Percentiles rank a stretch among this genome's conserved stretches.
These are phyloP conservation scores for Aspergillus hiratsukae DNA, from an alignment of 2,329 filamentous ascomycete species.

Conservation along the genomic window DNA sequence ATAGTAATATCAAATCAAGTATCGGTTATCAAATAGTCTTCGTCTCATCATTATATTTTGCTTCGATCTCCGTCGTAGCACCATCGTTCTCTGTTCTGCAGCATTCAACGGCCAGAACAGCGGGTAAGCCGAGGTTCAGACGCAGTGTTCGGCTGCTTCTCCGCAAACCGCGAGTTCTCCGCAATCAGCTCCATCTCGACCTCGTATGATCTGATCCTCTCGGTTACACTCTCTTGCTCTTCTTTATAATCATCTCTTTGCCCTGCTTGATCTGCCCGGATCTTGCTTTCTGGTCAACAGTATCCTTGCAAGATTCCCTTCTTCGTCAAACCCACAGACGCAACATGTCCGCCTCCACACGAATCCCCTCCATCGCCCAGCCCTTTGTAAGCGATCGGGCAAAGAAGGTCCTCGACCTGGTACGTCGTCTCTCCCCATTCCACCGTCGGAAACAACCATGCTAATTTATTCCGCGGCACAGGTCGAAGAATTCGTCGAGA, in stretches of 20 bases:
- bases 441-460: neutral
- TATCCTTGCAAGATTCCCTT: neutral
- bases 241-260: constrained; percentile 3
- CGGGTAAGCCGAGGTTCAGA: constrained; percentile 25
- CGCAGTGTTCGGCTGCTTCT: constrained; percentile 23
- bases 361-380: constrained; percentile 55
- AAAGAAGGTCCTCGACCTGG: constrained; percentile 74
- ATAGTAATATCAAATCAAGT: neutral
- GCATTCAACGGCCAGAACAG: neutral
- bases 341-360: constrained; percentile 48
- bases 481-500: constrained; percentile 95
- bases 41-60: neutral
- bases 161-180: constrained; percentile 23
- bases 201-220: constrained; percentile 4
- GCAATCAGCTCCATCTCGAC: constrained; percentile 10
- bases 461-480: constrained; percentile 22
- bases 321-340: neutral
- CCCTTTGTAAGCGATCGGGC: constrained; percentile 76
- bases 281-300: neutral
- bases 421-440: constrained; percentile 28
- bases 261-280: neutral
- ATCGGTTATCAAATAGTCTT: neutral
- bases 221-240: constrained; percentile 7
- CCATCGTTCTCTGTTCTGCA: neutral
- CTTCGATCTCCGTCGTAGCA: neutral